These are phyloP conservation scores for Hyaloscypha bicolor DNA, from an alignment of 495 filamentous ascomycete species.

Conservation along the genomic window DNA sequence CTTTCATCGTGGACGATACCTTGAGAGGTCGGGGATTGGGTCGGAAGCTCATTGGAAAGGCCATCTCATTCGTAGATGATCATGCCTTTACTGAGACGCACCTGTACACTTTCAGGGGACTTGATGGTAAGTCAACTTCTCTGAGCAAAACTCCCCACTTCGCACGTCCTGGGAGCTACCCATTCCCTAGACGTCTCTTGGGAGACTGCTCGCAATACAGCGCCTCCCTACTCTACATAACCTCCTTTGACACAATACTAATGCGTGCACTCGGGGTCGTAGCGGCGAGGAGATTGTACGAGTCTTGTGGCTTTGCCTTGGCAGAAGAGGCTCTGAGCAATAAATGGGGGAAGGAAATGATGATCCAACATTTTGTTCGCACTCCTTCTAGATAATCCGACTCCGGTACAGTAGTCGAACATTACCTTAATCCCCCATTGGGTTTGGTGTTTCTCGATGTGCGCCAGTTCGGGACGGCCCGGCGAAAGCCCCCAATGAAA, in stretches of 20 bases:
- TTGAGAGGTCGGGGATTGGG: conserved; percentile 33
- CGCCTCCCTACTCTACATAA: not conserved
- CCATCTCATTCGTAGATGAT: conserved; percentile 36
- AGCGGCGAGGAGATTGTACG: conserved; percentile 34
- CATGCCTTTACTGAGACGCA: conserved; percentile 32
- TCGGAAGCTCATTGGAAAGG: conserved; percentile 31
- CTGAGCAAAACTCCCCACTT: not conserved
- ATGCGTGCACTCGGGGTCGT: not conserved
- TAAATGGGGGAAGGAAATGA: conserved; percentile 7
- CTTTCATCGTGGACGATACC: conserved; percentile 37
- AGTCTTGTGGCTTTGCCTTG: conserved; percentile 30
- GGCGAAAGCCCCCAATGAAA: too few species aligned
- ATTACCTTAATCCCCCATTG: too few species aligned
- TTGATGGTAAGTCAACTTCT: conserved; percentile 10
- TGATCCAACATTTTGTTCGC: conserved; percentile 1
- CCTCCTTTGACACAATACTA: not conserved
- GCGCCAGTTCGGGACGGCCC: too few species aligned
- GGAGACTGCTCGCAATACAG: not conserved
- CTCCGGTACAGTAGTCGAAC: too few species aligned
- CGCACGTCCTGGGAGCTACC: not conserved
- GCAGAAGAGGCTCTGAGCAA: not conserved
- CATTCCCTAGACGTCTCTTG: not conserved
- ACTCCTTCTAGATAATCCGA: too few species aligned
- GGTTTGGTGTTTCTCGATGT: too few species aligned
- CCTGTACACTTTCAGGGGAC: conserved; percentile 28